Conservation (phyloP, 2,329 filamentous ascomycete species). For the Scytalidium lignicola region DNA sequence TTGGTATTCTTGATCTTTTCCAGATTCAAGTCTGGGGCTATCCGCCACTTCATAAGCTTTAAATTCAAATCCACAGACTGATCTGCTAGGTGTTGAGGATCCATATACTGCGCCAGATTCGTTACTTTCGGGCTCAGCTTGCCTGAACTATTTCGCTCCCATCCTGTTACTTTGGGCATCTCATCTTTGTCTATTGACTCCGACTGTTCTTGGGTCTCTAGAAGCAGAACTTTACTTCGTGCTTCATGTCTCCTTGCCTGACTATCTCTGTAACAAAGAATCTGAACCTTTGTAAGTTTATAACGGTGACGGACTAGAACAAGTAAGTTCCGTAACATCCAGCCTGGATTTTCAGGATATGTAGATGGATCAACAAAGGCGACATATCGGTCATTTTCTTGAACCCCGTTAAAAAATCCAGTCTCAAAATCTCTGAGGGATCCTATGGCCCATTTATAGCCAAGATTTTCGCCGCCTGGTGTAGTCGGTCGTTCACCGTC, state of each 20-base stretch:
- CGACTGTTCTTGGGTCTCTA: slow-evolving; percentile 21
- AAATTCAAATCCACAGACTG: slow-evolving; percentile 94
- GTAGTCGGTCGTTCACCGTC: slow-evolving; percentile 33
- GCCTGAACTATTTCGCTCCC: slow-evolving; percentile 78
- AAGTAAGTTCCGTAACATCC: slow-evolving; percentile 87
- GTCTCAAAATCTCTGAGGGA: slow-evolving; percentile 74
- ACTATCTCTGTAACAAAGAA: slow-evolving; percentile 86
- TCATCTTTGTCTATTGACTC: slow-evolving; percentile 24
- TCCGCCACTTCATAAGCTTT: slow-evolving; percentile 98
- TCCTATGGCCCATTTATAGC: slow-evolving; percentile 73
- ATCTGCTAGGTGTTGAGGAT: slow-evolving; percentile 80
- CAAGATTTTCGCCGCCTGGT: slow-evolving; percentile 40
- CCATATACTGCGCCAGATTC: slow-evolving; percentile 89
- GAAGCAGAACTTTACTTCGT: slow-evolving; percentile 70
- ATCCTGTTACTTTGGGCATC: slow-evolving; percentile 90
- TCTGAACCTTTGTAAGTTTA: slow-evolving; percentile 68
- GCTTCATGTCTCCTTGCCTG: slow-evolving; percentile 73
- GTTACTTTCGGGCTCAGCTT: slow-evolving; percentile 75
- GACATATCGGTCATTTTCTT: slow-evolving; percentile 72
- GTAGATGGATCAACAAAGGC: slow-evolving; percentile 92
- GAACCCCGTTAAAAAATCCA: slow-evolving; percentile 75
- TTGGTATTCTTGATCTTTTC: slow-evolving; percentile 85
- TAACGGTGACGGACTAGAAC: slow-evolving; percentile 80
- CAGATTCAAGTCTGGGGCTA: slow-evolving; percentile 81
- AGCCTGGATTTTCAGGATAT: slow-evolving; percentile 80